These are phyloP conservation scores for Blepharisma undulans DNA, from an alignment of 169 alveolate species.

Conservation along the genomic window DNA sequence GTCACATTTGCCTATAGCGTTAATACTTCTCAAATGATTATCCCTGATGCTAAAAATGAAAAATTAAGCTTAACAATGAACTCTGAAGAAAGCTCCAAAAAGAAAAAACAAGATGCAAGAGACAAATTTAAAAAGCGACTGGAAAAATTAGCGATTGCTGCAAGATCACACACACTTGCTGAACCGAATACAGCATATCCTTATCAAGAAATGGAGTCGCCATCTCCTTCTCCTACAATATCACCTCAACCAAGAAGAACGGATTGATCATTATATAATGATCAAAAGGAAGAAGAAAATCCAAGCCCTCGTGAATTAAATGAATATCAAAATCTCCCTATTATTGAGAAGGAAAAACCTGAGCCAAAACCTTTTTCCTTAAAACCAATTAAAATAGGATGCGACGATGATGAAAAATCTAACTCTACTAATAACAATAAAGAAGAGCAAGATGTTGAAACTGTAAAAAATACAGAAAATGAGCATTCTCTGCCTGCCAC, in stretches of 20 bases:
- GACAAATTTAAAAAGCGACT: background rate
- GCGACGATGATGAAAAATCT: background rate
- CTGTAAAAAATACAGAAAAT: background rate
- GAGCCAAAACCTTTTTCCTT: background rate
- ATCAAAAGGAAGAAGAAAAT: background rate
- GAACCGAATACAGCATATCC: background rate
- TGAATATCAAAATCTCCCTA: background rate
- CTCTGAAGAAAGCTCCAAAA: background rate
- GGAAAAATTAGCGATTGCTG: background rate
- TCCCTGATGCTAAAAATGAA: background rate
- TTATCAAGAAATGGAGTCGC: background rate
- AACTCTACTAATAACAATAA: background rate
- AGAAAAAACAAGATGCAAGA: background rate
- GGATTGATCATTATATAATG: background rate
- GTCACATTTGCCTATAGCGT: background rate
- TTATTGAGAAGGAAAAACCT: background rate
- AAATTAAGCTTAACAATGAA: background rate
- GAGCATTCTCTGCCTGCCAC: background rate
- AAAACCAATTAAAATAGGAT: background rate
- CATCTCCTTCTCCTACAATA: background rate
- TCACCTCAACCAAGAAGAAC: background rate
- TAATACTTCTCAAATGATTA: background rate
- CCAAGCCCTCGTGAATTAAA: background rate
- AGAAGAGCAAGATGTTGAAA: background rate
- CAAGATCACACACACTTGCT: background rate